Evolutionary conservation across 352 stramenopile genomes (phyloP), one percentile per base, ranked within the genome.

Genomic region (Globisporangium cylindrosporum): DNA sequence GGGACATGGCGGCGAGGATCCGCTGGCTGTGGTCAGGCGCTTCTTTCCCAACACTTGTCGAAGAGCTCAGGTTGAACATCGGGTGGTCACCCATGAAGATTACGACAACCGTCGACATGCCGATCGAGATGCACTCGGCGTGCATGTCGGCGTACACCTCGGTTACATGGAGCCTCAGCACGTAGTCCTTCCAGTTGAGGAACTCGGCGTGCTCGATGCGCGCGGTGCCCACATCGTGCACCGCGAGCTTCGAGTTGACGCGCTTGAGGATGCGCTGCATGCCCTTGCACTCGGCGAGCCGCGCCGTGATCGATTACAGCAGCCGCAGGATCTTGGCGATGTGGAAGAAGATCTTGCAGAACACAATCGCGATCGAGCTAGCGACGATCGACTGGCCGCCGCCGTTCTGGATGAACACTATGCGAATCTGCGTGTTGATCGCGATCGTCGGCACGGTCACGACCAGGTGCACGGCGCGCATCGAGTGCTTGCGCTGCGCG

Each of bases 131-230:
- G 51, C 80, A 83, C 60, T 86, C 78, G 46, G 65, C 78, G 59
- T 86, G 72, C 78, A 82, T 86, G 54, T 80, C 76, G 3, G 74
- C 76, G 32, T 82, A 86, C 1, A 86, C 78, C 41, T 83, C 78
- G 1, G 76, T 76, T 2, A 76, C 78, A n/a, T 86, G 78, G 32
- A 80, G 15, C 1, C 69, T 63, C 8, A 80, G 51, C 53, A 68
- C 71, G 56, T 67, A 63, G 18, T 80, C 76, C 25, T 78, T 79
- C 71, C 73, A 82, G 56, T 80, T 71, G n/a, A 82, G 64, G 67
- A 80, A 80, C 25, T 73, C 71, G 27, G 64, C 56, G 49, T 80
- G 78, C 55, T 80, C 73, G 20, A 63, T 68, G 15, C 73, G 73
- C 20, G 76, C 73, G 14, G 58, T 51, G 12, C 46, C 36, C 18